Base-by-base conservation (phyloP, 306 rosid genomes). In the Fragaria ananassa region DNA sequence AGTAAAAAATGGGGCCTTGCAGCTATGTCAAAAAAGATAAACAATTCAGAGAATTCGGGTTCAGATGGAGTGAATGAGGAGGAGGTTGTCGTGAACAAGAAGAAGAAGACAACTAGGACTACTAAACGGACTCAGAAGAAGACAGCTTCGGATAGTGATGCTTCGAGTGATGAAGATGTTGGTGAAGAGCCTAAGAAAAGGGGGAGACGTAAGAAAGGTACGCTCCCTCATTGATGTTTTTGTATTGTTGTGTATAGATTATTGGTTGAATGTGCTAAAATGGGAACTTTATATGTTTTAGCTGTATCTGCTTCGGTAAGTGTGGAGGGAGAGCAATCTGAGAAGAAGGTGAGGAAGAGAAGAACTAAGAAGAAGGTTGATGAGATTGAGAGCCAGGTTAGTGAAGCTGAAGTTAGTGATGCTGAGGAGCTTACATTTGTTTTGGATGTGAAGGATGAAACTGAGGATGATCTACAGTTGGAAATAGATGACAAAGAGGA, bases 401-500 rank as follows among this genome's bases (percentile, higher is more conserved):
- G 70, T 44, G 87, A 88, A 61, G 76, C 49, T 39, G 95, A 90
- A 80, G 76, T 77, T 42, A 71, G 39, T 77, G 93, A 87, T 69
- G 64, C 76, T 10, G 91, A 86, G 53, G 97, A 87, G 81, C 67
- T 83, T 65, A 72, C 85, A 2, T 80, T 89, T 58, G 10, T 74
- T 80, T 86, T 69, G 67, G 79, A 79, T 77, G 81, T 62, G 72
- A 93, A 81, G 73, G 91, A 84, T 69, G 91, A 89, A 84, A 74
- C 60, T 54, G 93, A 86, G 0, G 87, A 70, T n/a, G 90, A 85
- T 42, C 66, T 81, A 25, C 91, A 89, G 41, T 66, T 83, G 29
- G 51, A 81, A 77, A 85, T 82, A 45, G 87, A 85, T 68, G 96
- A 81, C 45, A 97, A 88, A 74, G 98, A 95, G 76, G 97, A 95